These are phyloP conservation scores for Madurella mycetomatis DNA, from an alignment of 2,329 filamentous ascomycete species.

Conservation along the genomic window DNA sequence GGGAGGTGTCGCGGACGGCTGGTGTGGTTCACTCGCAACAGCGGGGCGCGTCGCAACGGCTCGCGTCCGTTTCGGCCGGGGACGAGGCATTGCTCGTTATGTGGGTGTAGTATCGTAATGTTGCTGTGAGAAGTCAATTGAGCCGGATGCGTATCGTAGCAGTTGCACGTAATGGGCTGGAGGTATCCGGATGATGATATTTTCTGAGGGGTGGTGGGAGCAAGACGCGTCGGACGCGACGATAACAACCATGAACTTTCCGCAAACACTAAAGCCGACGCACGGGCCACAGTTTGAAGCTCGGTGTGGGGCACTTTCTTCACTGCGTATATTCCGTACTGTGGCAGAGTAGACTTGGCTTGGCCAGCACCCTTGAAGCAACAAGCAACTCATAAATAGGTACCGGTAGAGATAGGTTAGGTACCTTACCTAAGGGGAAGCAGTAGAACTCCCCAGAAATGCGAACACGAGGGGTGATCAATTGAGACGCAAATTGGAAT, in stretches of 20 bases:
- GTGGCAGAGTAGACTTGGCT: no score
- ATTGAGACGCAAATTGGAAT: no score
- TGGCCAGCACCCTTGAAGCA: no score
- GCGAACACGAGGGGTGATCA: no score
- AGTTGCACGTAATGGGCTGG: not conserved
- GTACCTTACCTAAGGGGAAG: no score
- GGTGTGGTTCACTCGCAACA: not conserved
- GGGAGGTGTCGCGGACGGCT: constrained; percentile 17
- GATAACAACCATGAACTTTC: not conserved
- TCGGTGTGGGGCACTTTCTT: not conserved
- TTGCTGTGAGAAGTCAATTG: not conserved
- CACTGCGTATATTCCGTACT: not conserved
- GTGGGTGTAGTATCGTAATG: not conserved
- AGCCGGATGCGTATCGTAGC: not conserved
- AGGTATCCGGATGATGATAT: not conserved
- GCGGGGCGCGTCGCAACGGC: constrained; percentile 19
- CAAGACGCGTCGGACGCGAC: constrained; percentile 10
- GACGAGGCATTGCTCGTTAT: constrained; percentile 6
- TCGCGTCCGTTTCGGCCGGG: constrained; percentile 21
- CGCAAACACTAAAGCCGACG: not conserved
- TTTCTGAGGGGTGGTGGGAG: not conserved
- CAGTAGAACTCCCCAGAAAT: no score
- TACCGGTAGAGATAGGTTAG: no score
- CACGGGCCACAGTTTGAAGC: no score
- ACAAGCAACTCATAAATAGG: no score